Evolutionary conservation across 176 grass and related monocot genomes (phyloP).

Genomic region (Poa pratensis): DNA sequence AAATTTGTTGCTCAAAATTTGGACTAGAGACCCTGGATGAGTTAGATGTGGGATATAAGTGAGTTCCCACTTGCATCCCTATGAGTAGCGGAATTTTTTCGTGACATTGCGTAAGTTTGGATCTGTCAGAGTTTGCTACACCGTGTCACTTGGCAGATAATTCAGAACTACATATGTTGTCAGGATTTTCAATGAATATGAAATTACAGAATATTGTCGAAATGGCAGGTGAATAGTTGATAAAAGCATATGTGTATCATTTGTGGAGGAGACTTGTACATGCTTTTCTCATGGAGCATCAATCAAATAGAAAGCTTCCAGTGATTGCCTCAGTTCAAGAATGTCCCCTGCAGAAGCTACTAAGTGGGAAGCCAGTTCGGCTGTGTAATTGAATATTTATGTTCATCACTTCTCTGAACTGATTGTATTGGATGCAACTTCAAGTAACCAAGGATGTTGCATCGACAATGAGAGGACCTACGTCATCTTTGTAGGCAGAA

Average conservation of each 20-base stretch:
- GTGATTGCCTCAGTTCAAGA: neutral
- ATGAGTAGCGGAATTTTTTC: no score
- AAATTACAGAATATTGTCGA: no score
- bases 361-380: neutral
- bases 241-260: no score
- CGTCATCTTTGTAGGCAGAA: no score
- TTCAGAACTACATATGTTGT: neutral
- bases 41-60: no score
- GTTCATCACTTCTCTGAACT: neutral
- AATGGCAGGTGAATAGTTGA: no score
- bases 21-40: no score
- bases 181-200: neutral
- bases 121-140: neutral
- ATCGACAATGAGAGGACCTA: neutral
- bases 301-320: neutral
- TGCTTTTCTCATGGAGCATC: no score
- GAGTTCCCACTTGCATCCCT: no score
- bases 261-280: no score
- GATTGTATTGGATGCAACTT: neutral
- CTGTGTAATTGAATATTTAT: neutral
- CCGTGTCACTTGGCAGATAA: neutral
- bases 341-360: neutral
- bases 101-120: neutral
- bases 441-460: no score
- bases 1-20: no score